These are phyloP conservation scores for Solanum medicagineum DNA, from an alignment of 257 asterid species.

Conservation along the genomic window DNA sequence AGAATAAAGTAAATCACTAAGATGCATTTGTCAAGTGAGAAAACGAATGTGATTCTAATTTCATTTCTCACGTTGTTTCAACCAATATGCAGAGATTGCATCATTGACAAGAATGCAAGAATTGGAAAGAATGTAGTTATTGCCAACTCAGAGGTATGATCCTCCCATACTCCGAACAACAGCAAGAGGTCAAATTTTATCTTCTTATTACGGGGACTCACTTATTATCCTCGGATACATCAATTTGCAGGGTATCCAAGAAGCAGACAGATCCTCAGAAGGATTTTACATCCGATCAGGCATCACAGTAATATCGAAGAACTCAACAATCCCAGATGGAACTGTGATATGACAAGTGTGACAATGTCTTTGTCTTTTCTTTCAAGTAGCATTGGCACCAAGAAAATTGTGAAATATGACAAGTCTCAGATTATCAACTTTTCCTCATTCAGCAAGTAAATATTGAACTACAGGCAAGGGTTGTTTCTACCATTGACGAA, in stretches of 20 bases:
- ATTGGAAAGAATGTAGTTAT: constrained; percentile 79
- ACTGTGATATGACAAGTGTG: constrained; percentile 36
- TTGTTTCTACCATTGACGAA: not conserved
- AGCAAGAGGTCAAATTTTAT: not conserved
- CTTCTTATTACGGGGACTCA: not conserved
- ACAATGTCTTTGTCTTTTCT: not conserved
- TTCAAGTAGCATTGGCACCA: not conserved
- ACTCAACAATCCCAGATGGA: constrained; percentile 76
- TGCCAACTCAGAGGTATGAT: constrained; percentile 74
- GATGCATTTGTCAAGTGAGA: not conserved
- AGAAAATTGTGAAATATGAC: not conserved
- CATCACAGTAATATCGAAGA: constrained; percentile 54
- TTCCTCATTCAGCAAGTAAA: not conserved
- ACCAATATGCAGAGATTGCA: constrained; percentile 55
- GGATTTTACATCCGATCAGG: constrained; percentile 93
- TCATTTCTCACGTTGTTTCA: not conserved
- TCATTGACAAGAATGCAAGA: constrained; percentile 90
- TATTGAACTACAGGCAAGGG: not conserved
- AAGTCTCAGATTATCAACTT: not conserved
- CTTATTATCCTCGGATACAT: not conserved
- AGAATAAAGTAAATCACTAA: constrained; percentile 52
- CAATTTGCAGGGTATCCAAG: constrained; percentile 74
- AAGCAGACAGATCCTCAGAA: constrained; percentile 88
- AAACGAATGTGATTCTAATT: not conserved
- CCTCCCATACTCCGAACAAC: not conserved